These are phyloP conservation scores for Zoysia japonica DNA, from an alignment of 176 grass and related monocot species.

Conservation along the genomic window DNA sequence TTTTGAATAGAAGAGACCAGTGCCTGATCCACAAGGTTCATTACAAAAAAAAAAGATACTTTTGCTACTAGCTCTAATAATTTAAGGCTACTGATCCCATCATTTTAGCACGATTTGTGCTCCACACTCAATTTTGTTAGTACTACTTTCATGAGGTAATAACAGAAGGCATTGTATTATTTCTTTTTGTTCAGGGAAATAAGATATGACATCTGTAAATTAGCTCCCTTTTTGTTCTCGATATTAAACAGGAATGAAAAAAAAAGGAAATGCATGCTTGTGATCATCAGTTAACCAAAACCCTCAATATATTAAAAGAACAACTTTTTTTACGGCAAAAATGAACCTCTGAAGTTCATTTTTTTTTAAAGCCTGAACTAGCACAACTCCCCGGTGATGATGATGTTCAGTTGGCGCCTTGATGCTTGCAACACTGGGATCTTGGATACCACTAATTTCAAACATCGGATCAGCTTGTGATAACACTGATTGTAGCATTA, in stretches of 20 bases:
- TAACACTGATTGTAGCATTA: constrained; percentile 31
- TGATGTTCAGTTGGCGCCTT: constrained; percentile 3
- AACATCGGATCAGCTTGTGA: constrained; percentile 10
- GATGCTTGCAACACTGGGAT: background rate
- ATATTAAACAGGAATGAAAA: background rate
- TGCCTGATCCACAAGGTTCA: constrained; percentile 26
- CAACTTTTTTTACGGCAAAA: constrained; percentile 2
- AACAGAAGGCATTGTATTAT: background rate
- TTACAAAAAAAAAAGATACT: background rate
- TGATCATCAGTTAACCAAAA: background rate
- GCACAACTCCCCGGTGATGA: background rate
- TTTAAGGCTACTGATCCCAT: background rate
- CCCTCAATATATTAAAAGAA: constrained; percentile 25
- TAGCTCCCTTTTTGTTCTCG: background rate
- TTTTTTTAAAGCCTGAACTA: constrained; percentile 29
- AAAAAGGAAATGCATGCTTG: background rate
- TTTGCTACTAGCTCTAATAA: constrained; percentile 27
- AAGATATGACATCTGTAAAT: background rate
- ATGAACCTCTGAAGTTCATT: background rate
- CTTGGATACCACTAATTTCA: constrained; percentile 10
- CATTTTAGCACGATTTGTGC: background rate
- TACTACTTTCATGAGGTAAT: background rate
- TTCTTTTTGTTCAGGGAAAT: constrained; percentile 1
- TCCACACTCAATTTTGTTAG: background rate
- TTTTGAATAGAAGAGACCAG: constrained; percentile 23